Evolutionary conservation across 1,284 basidiomycete genomes (phyloP), one percentile per base, ranked within the genome.

Genomic region (Schizophyllum commune): DNA sequence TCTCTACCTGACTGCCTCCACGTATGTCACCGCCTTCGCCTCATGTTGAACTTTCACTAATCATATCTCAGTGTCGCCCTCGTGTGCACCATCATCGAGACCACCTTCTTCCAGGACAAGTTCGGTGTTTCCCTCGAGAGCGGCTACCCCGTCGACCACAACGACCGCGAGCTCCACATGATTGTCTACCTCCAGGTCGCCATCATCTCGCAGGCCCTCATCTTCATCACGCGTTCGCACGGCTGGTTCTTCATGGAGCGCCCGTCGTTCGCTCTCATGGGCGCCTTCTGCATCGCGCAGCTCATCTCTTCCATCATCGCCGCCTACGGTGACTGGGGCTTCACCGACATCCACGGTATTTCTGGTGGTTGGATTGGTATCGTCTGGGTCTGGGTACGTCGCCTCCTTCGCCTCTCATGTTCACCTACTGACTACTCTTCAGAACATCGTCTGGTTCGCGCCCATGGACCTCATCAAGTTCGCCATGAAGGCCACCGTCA

Each of bases 201-300:
- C 67, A 96, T 98, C 77, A 97, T 98, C 77, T 98, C 96, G 62
- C 96, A 98, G 76, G 96, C 96, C 3, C 82, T 98, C 64, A 97
- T 98, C 82, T 97, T 97, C 80, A 85, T 96, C 75, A 97, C 95
- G 47, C 94, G 95, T 80, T 90, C 95, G 68, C 96, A 98, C 75
- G 84, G 92, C 32, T 96, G 94, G 83, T 98, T 95, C 85, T 98
- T 96, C 85, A 94, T 94, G 91, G 96, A 98, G 79, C 89, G 95
- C 65, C 96, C 95, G 22, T 96, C 95, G 56, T 78, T 83, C 59
- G 96, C 96, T 56, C 84, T 98, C 61, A 82, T 98, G 79, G 76
- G 78, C 66, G 96, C 96, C 52, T 98, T 98, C 85, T 89, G 86
- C 73, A 67, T 98, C 62, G 96, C 96, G 47, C 96, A 98, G 79